Evolutionary conservation across 2,329 filamentous ascomycete species (phyloP).

Genomic region (Colletotrichum theobromicola): DNA sequence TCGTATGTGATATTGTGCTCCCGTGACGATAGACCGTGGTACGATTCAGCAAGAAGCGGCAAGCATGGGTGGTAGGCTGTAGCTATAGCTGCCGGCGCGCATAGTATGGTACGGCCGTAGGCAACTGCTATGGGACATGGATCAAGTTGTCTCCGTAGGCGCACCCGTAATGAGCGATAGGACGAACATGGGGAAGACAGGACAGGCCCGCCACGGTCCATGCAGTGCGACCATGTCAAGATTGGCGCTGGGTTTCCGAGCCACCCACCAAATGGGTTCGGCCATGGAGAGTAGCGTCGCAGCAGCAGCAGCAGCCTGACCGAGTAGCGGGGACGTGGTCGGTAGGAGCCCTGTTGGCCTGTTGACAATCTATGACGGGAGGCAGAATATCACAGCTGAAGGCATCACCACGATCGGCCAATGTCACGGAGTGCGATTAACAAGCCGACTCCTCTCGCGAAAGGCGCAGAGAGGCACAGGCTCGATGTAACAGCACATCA

Average conservation of each 20-base stretch:
- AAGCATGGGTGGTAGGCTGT: neutral
- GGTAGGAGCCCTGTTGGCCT: neutral
- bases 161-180: neutral
- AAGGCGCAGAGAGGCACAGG: neutral
- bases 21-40: neutral
- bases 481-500: neutral
- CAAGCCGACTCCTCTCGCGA: neutral
- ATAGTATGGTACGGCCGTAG: constrained; percentile 8
- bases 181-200: neutral
- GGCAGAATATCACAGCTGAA: neutral
- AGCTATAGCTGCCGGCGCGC: neutral
- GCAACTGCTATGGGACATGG: neutral
- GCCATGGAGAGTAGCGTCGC: neutral
- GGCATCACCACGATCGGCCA: neutral
- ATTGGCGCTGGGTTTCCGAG: constrained; percentile 1
- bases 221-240: neutral
- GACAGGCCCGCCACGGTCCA: neutral
- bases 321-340: neutral
- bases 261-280: neutral
- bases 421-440: neutral
- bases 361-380: neutral
- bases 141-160: neutral
- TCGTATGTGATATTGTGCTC: neutral
- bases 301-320: neutral
- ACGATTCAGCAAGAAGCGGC: neutral